A percentile compares a stretch with the other conserved stretches of the same genome.
These are phyloP conservation scores for Candida sp. DNA, from an alignment of 1,139 yeast species.

Conservation along the genomic window DNA sequence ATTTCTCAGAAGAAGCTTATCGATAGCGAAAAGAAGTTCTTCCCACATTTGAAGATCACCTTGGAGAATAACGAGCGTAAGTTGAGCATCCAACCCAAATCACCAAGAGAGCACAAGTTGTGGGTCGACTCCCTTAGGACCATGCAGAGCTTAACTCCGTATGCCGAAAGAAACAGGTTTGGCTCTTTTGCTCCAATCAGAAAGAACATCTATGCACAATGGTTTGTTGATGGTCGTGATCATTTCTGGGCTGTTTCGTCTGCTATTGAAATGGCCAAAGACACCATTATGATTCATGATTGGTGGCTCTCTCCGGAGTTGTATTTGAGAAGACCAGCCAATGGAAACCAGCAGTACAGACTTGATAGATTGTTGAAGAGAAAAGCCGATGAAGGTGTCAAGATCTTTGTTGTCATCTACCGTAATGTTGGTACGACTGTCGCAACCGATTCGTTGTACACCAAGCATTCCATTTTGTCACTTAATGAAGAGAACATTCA, in stretches of 20 bases:
- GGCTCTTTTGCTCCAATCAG: slow-evolving; percentile 94
- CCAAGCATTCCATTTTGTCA: slow-evolving; percentile 90
- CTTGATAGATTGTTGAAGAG: slow-evolving; percentile 86
- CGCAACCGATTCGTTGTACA: slow-evolving; percentile 92
- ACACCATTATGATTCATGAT: slow-evolving; percentile 93
- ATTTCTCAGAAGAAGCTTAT: slow-evolving; percentile 29
- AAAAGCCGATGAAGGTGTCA: slow-evolving; percentile 95
- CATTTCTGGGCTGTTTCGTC: slow-evolving; percentile 96
- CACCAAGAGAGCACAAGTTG: slow-evolving; percentile 67
- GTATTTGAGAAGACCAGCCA: slow-evolving; percentile 91
- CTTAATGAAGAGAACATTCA: slow-evolving; percentile 83
- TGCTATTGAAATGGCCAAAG: slow-evolving; percentile 93
- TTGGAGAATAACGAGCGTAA: slow-evolving; percentile 82
- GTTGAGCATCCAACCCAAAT: slow-evolving; percentile 72
- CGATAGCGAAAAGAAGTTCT: slow-evolving; percentile 29
- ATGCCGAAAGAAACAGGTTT: slow-evolving; percentile 81
- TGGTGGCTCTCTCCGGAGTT: slow-evolving; percentile 99
- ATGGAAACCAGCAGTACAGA: slow-evolving; percentile 95
- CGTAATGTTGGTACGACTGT: slow-evolving; percentile 95
- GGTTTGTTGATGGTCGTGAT: slow-evolving; percentile 98
- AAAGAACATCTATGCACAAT: slow-evolving; percentile 84
- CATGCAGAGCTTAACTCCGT: slow-evolving; percentile 70
- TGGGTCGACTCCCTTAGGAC: slow-evolving; percentile 80
- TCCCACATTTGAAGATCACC: slow-evolving; percentile 60
- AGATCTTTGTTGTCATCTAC: slow-evolving; percentile 87